Evolutionary conservation across 225 moss, liverwort and hornwort genomes (phyloP).

Genomic region (Physcomitrellopsis africana): DNA sequence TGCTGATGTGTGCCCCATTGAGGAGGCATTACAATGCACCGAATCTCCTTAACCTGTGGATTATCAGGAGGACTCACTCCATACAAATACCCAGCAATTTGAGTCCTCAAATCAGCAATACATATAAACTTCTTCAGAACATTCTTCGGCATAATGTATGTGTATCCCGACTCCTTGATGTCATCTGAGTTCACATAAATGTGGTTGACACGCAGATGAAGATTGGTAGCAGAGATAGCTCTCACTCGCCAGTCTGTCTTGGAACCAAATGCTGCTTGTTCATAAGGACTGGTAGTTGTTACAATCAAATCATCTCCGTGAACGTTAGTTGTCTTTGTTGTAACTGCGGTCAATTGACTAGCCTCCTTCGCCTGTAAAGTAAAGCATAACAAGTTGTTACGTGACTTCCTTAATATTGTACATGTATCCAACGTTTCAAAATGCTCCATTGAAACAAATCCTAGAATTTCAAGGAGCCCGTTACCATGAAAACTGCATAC

Average conservation of each 20-base stretch:
- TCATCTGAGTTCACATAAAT: constrained; percentile 99
- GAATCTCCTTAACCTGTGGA: constrained; percentile 98
- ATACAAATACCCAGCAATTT: constrained; percentile 98
- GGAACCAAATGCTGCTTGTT: constrained; percentile 98
- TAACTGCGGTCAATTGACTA: constrained; percentile 98
- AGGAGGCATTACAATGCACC: constrained; percentile 98
- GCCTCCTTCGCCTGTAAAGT: constrained; percentile 91
- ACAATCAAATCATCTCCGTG: constrained; percentile 99
- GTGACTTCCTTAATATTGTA: not conserved
- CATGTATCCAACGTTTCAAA: not conserved
- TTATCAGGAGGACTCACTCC: constrained; percentile 99
- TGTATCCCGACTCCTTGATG: constrained; percentile 99
- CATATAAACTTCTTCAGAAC: constrained; percentile 99
- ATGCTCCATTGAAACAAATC: not conserved
- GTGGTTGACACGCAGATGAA: constrained; percentile 97
- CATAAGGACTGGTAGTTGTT: constrained; percentile 98
- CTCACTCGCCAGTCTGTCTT: constrained; percentile 99
- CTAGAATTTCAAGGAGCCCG: not conserved
- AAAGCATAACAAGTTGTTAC: constrained; percentile 3
- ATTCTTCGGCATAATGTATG: constrained; percentile 99
- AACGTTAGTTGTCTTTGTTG: constrained; percentile 99
- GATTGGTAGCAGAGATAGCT: constrained; percentile 98
- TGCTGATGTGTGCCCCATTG: constrained; percentile 99
- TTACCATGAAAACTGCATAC: not conserved
- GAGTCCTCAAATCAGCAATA: constrained; percentile 93